Conservation (phyloP, 306 rosid genomes). For the Quercus mongolica region DNA sequence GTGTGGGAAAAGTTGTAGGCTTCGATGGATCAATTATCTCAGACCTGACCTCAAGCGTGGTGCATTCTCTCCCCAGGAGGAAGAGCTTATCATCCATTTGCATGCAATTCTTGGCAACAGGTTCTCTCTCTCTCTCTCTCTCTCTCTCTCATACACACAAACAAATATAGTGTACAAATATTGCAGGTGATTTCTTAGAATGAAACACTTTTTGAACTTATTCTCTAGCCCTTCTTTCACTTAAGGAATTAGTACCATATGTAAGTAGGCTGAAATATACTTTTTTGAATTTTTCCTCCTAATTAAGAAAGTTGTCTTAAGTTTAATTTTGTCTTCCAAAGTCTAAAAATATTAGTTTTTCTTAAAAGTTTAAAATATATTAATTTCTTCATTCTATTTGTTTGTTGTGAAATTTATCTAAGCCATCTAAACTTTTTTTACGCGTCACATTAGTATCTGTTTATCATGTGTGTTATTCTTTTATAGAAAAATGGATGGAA, state of each 20-base stretch:
- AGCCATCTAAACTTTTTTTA: too few relatives aligned
- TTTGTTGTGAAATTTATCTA: too few relatives aligned
- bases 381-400: too few relatives aligned
- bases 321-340: too few relatives aligned
- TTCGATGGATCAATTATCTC: constrained; percentile 94
- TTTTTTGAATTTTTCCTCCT: too few relatives aligned
- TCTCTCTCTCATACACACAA: background rate
- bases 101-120: constrained; percentile 92
- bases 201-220: background rate
- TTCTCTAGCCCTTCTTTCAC: background rate
- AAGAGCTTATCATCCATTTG: constrained; percentile 70
- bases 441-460: too few relatives aligned
- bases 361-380: too few relatives aligned
- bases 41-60: constrained; percentile 96
- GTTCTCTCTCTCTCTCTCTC: constrained; percentile 21
- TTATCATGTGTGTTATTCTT: too few relatives aligned
- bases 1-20: constrained; percentile 96
- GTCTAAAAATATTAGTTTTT: too few relatives aligned
- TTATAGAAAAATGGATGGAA: too few relatives aligned
- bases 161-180: background rate
- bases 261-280: background rate
- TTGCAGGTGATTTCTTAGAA: background rate
- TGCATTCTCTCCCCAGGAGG: constrained; percentile 79
- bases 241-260: background rate
- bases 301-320: too few relatives aligned